Base-by-base conservation (phyloP, 352 stramenopile genomes). In the Pythium myriotylum region DNA sequence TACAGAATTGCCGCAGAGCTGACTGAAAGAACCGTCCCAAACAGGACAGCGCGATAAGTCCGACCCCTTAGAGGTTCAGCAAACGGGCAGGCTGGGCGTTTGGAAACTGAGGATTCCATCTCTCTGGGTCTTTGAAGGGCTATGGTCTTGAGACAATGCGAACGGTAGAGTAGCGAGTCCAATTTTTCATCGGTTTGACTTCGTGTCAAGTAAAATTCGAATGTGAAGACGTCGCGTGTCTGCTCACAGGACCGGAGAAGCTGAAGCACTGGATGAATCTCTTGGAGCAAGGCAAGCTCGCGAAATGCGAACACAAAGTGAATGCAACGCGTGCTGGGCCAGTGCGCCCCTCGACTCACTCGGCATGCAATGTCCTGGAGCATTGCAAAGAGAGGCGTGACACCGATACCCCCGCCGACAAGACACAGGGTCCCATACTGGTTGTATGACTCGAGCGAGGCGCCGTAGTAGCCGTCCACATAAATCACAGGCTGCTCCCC, bases 381-480 rank as follows among this genome's bases (percentile, higher is more conserved):
- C 13, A 80, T 70, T 10, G 68, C 54, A 19, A 81, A 66, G 16
- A 81, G 29, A 3, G 75, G 73, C 0, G 75, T 80, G n/a, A 65
- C 68, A 27, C 73, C 75, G 19, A 84, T 80, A n/a, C 75, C 73
- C 16, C 70, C 67, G 4, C 49, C 68, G 9, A 80, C 19, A 9
- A 81, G 27, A 33, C 47, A 49, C 37, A 52, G 48, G 26, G 43
- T 62, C 12, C 42, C 32, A 23, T 62, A 80, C 35, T 74, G 45
- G 3, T 72, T 42, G 42, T 80, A 77, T 23, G 48, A 59, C 35
- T 62, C 58, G 13, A 79, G 61, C 5, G 73, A 76, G 19, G 54
- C 46, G n/a, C 67, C 70, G 32, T 84, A 84, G 50, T 67, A 81
- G 17, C 68, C 76, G 40, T 85, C 76, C 33, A 83, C 64, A 51